These are phyloP conservation scores for Apiospora rasikravindrae DNA, from an alignment of 2,329 filamentous ascomycete species.

Conservation along the genomic window DNA sequence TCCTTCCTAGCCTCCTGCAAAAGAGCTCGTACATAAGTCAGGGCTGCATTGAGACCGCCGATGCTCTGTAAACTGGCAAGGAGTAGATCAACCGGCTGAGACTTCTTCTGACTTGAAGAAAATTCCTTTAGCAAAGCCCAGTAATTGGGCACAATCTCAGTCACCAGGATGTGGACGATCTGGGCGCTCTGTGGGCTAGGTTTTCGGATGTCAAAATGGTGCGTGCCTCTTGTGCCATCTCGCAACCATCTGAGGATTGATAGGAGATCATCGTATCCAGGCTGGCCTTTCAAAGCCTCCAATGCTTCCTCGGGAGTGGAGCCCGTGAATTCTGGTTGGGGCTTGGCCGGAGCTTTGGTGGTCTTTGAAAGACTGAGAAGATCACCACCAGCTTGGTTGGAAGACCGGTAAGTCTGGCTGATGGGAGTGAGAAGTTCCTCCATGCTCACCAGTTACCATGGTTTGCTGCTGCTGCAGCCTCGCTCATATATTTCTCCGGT, in stretches of 20 bases:
- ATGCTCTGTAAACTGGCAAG: conserved; percentile 72
- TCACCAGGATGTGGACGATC: conserved; percentile 76
- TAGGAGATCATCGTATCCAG: conserved; percentile 62
- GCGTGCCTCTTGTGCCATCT: conserved; percentile 32
- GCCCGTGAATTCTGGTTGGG: conserved; percentile 29
- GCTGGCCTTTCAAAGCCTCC: conserved; percentile 65
- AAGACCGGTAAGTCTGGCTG: conserved; percentile 55
- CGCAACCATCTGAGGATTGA: conserved; percentile 58
- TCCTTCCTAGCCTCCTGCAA: conserved; percentile 55
- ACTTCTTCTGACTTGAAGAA: conserved; percentile 33
- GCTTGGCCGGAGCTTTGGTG: conserved; percentile 23
- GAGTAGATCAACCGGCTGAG: conserved; percentile 55
- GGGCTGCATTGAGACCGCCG: conserved; percentile 76
- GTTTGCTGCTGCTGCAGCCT: not conserved
- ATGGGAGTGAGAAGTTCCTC: conserved; percentile 61
- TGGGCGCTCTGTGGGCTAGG: conserved; percentile 74
- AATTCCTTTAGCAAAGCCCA: conserved; percentile 69
- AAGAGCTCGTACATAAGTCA: conserved; percentile 70
- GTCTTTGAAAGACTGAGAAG: conserved; percentile 43
- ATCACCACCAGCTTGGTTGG: conserved; percentile 40
- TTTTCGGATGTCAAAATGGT: conserved; percentile 59
- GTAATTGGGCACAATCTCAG: conserved; percentile 78
- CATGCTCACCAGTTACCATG: conserved; percentile 44
- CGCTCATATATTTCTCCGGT: not conserved
- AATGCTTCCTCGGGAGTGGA: conserved; percentile 57